Evolutionary conservation across 495 filamentous ascomycete species (phyloP), one percentile per base, ranked within the genome.

Genomic region (Corynascus novoguineensis): DNA sequence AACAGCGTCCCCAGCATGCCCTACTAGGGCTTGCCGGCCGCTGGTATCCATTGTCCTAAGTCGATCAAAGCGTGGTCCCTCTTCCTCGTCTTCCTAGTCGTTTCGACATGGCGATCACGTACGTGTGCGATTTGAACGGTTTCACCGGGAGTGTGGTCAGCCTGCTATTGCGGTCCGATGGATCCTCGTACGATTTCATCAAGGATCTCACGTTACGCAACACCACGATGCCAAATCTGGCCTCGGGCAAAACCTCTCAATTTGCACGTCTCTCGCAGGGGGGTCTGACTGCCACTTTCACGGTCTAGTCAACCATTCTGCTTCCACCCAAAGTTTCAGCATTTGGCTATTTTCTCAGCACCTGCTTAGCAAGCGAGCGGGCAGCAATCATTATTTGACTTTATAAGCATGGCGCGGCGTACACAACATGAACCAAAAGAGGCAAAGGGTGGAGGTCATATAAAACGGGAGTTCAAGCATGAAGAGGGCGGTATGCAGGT

Each of bases 1-100:
- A 48, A 57, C 47, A 67, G 71, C 17, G 73, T 77, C 34, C 62
- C 60, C 21, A 67, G 68, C 54, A 77, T 77, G 74, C 73, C 73
- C 0, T 66, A 64, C 48, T 76, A 52, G 71, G 42, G 15, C 32
- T 31, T 17, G 45, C 15, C 14, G 12, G 28, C 15, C n/a, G n/a
- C n/a, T n/a, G n/a, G n/a, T n/a, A n/a, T n/a, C n/a, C n/a, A n/a
- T n/a, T n/a, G n/a, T n/a, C n/a, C n/a, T n/a, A n/a, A 24, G 24
- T 3, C 7, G 5, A 24, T 44, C 12, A 7, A 17, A 29, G 17
- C 2, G 29, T 22, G 19, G 17, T 35, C 4, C 53, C 15, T 25
- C 29, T 25, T 27, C 40, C 1, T 15, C 35, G 47, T 14, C 29
- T 37, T 35, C 29, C 11, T 4, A 37, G 25, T 40, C 7, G 3